These are phyloP conservation scores for Chlorophyllum brunneum DNA, from an alignment of 768 basidiomycete species.

Conservation along the genomic window DNA sequence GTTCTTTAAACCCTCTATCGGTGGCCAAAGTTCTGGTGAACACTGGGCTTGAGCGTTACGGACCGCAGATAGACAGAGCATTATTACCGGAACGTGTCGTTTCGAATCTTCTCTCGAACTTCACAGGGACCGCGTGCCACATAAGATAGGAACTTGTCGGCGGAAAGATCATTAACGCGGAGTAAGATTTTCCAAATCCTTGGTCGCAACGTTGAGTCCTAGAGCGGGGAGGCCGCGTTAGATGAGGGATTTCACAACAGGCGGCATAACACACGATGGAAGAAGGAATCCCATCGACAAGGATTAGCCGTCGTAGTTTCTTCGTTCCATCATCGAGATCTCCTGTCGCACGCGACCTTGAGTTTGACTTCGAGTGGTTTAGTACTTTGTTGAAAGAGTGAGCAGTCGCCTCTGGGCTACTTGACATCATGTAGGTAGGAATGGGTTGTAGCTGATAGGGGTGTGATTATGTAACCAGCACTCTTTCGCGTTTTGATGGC, in stretches of 20 bases:
- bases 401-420: conserved; percentile 35
- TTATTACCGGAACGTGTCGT: conserved; percentile 87
- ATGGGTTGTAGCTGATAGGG: conserved; percentile 1
- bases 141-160: conserved; percentile 71
- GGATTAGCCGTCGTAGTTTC: conserved; percentile 80
- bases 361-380: conserved; percentile 59
- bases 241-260: neutral
- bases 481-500: neutral
- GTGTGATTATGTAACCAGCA: conserved; percentile 1
- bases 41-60: neutral
- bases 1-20: conserved; percentile 95
- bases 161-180: conserved; percentile 73
- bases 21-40: conserved; percentile 80
- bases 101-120: conserved; percentile 89
- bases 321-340: conserved; percentile 78
- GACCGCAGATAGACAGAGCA: neutral
- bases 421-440: conserved; percentile 9
- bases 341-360: conserved; percentile 58
- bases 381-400: conserved; percentile 82
- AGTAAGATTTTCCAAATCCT: conserved; percentile 95
- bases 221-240: conserved; percentile 2
- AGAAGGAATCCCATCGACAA: conserved; percentile 89
- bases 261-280: conserved; percentile 47
- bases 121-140: conserved; percentile 83
- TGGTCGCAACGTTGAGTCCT: conserved; percentile 85